Evolutionary conservation across 1,284 basidiomycete species (phyloP).

Genomic region (Cerrena zonata): DNA sequence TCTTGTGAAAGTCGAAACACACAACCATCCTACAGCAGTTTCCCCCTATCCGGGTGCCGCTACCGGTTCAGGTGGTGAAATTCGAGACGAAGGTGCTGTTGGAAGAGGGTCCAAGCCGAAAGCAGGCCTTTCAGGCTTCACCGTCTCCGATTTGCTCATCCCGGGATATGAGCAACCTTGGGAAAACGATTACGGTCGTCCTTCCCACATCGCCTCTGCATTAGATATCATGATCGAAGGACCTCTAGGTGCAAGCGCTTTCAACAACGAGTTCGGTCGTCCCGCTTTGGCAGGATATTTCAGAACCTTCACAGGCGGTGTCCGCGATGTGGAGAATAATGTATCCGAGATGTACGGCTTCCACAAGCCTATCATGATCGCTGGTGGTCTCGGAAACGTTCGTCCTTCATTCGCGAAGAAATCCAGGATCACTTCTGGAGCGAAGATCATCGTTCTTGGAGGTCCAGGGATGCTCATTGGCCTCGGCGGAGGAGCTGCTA

Average conservation of each 20-base stretch:
- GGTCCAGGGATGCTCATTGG: slow-evolving; percentile 97
- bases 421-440: slow-evolving; percentile 66
- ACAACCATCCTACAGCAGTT: slow-evolving; percentile 98
- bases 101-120: slow-evolving; percentile 95
- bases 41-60: slow-evolving; percentile 97
- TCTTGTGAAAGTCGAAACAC: slow-evolving; percentile 97
- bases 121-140: slow-evolving; percentile 90
- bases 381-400: slow-evolving; percentile 93
- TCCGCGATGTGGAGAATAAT: slow-evolving; percentile 43
- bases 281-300: slow-evolving; percentile 85
- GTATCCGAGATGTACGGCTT: slow-evolving; percentile 79
- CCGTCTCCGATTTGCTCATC: slow-evolving; percentile 90
- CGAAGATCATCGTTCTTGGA: slow-evolving; percentile 90
- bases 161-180: slow-evolving; percentile 85
- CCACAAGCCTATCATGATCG: slow-evolving; percentile 99
- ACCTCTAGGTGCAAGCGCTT: slow-evolving; percentile 89
- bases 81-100: slow-evolving; percentile 95
- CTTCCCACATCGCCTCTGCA: slow-evolving; percentile 86
- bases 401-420: slow-evolving; percentile 78
- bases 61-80: slow-evolving; percentile 96
- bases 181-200: slow-evolving; percentile 89
- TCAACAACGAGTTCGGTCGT: slow-evolving; percentile 98
- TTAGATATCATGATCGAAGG: slow-evolving; percentile 97
- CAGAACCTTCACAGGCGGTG: slow-evolving; percentile 79
- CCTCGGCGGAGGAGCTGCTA: slow-evolving; percentile 92